These are phyloP conservation scores for Camellia japonica DNA, from an alignment of 148 eudicot species.

Conservation along the genomic window DNA sequence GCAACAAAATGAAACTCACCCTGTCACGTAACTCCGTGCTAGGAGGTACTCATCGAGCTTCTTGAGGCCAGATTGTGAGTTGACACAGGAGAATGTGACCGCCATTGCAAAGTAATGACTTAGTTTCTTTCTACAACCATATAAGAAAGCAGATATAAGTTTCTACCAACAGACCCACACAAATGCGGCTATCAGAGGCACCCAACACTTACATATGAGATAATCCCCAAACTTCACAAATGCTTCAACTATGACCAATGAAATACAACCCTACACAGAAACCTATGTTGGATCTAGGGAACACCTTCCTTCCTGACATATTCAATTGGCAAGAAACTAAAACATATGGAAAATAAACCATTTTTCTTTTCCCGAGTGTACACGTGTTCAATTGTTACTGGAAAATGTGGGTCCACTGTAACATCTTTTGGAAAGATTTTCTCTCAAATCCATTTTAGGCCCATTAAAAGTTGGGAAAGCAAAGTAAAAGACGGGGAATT, in stretches of 20 bases:
- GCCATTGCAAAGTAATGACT: conserved; percentile 53
- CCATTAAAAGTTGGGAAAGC: too few species aligned
- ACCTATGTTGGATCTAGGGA: neutral
- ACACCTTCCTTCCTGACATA: neutral
- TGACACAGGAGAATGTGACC: conserved; percentile 48
- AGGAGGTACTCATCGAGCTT: conserved; percentile 86
- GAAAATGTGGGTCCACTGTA: too few species aligned
- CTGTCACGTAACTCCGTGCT: conserved; percentile 78
- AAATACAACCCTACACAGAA: neutral
- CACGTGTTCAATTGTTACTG: too few species aligned
- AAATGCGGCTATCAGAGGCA: neutral
- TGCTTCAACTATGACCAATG: neutral
- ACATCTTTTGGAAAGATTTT: too few species aligned
- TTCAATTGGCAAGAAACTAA: too few species aligned
- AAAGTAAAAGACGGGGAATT: too few species aligned
- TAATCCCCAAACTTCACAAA: neutral
- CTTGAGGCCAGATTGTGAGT: conserved; percentile 73
- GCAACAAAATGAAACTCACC: conserved; percentile 37
- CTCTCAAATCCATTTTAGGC: too few species aligned
- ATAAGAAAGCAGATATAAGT: neutral
- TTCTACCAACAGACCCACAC: neutral
- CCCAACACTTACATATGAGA: neutral
- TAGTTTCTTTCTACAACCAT: conserved; percentile 4
- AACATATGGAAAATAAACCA: too few species aligned
- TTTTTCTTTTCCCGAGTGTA: too few species aligned